Conservation (phyloP, 176 grass and related monocot genomes). For the Tillandsia fasciculata region DNA sequence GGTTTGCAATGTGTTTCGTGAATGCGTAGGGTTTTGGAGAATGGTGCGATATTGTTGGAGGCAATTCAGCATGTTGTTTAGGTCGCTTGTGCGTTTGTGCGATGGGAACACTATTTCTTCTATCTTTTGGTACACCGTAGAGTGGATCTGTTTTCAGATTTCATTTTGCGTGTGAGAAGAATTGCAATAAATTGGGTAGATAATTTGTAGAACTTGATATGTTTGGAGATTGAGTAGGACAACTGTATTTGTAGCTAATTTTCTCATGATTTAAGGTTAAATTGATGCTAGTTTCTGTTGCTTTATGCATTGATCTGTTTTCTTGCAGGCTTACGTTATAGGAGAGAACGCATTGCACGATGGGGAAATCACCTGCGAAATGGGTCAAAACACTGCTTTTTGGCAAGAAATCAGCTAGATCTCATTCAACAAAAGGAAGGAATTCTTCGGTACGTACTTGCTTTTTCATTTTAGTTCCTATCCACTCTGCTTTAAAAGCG, state of each 20-base stretch:
- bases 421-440: slow-evolving; percentile 17
- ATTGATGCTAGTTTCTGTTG: neutral
- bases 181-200: neutral
- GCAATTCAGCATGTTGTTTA: neutral
- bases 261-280: neutral
- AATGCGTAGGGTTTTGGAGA: neutral
- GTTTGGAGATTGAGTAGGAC: neutral
- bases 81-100: neutral
- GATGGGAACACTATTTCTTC: neutral
- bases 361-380: slow-evolving; percentile 23
- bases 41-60: neutral
- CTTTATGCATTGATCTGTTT: neutral
- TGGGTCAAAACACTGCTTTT: slow-evolving; percentile 23
- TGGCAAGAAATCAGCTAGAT: slow-evolving; percentile 21
- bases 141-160: neutral
- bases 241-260: neutral
- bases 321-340: neutral
- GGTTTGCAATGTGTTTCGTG: neutral
- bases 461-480: no score
- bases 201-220: neutral
- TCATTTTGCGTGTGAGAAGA: neutral
- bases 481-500: no score
- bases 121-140: neutral
- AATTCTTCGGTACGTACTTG: slow-evolving; percentile 8
- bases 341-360: neutral